Evolutionary conservation across 2,329 filamentous ascomycete species (phyloP), one percentile per base, ranked within the genome.

Genomic region (Sporothrix brunneoviolacea): DNA sequence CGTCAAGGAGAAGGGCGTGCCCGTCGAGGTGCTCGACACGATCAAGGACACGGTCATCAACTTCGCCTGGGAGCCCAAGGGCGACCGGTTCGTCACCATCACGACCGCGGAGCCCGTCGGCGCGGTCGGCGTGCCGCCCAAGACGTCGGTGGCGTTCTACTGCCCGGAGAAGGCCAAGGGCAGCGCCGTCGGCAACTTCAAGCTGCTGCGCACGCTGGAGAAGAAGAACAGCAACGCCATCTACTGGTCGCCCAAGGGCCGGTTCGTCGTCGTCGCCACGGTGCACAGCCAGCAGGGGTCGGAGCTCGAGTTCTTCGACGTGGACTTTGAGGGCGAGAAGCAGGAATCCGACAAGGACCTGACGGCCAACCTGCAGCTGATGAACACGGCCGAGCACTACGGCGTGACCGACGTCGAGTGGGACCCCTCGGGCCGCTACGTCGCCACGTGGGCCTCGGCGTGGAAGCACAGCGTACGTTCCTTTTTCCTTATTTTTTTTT

Each of bases 221-320:
- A 97, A 97, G 83, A 97, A 97, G 83, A 97, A 94, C 73, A 95
- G 87, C 80, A 98, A 98, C 65, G 91, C 88, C 58, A 98, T 98
- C 64, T 97, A 97, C 82, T 98, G 93, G 93, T 95, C 90, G 18
- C 93, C 93, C 21, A 88, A 85, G 68, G 93, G 93, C 48, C 85
- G 93, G 43, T 98, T 98, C 64, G 91, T 97, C 33, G 84, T 97
- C 41, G 83, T 98, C 50, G 93, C 90, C 48, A 94, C 93, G 10
- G 88, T 98, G 48, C 83, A 88, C 70, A 96, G 91, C 62, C 84
- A 90, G 65, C 88, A 95, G 70, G 91, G 84, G 71, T 95, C 89
- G 57, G 93, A 98, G 57, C 82, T 98, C 54, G 93, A 98, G 66
- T 98, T 98, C 74, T 97, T 84, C 75, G 93, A 98, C 65, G 79